Evolutionary conservation across 345 rosid genomes (phyloP), one percentile per base, ranked within the genome.

Genomic region (Erodium maritimum): DNA sequence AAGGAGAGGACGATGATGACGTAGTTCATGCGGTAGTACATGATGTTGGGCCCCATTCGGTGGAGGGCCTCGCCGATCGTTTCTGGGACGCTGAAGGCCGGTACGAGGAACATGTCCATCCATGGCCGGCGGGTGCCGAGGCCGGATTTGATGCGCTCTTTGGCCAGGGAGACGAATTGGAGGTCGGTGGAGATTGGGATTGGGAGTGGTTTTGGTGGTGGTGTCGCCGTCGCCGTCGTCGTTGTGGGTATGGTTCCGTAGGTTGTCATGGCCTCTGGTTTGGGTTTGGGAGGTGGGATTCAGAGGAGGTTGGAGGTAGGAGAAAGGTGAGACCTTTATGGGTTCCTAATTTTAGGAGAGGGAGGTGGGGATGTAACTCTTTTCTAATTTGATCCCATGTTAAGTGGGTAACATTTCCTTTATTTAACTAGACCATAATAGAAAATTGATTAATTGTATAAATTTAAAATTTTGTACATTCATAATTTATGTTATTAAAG

Each of bases 121-220:
- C 87, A 86, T 73, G 85, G 77, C 48, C 74, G 77, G 60, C 63
- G 72, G 12, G 70, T 54, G 58, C 75, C 75, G 9, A 80, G 74
- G 57, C 76, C 64, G 4, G 70, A 61, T 50, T 23, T 64, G 60
- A 83, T 73, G 61, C 51, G 73, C 12, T 74, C 88, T 73, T 65
- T 72, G 19, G 83, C 75, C 8, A 62, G 69, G 59, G 73, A 58
- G 1, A 75, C 23, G 57, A 64, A 50, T 50, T 55, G 60, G 11
- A n/a, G 55, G 60, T 55, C 63, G 20, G 78, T 21, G 0, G 77
- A 22, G 13, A 69, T 60, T 16, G 52, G 48, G 24, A 45, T 29
- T 23, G 75, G 77, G 11, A 77, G 50, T n/a, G 82, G 84, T n/a
- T n/a, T n/a, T n/a, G n/a, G n/a, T n/a, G n/a, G n/a, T n/a, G n/a